phyloP scores from a whole-genome alignment of 2,329 filamentous ascomycete species.

The Sclerotinia sclerotiorum region DNA sequence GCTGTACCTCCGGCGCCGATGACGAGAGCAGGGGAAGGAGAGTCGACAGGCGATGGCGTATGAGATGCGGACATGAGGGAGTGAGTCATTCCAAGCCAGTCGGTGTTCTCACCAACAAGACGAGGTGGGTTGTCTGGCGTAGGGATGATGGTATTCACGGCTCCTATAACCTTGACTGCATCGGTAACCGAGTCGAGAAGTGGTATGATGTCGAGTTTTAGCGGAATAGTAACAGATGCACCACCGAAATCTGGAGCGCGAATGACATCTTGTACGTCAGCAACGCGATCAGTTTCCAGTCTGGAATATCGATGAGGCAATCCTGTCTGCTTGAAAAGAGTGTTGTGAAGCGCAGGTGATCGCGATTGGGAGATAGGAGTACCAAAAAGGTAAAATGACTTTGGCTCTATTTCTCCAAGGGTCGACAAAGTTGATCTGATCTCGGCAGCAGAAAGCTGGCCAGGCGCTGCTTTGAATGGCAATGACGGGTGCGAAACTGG shows the following conservation, averaged over 20 bases:
- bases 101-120: conserved; percentile 87
- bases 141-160: conserved; percentile 89
- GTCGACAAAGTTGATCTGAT: conserved; percentile 77
- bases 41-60: conserved; percentile 34
- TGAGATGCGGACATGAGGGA: conserved; percentile 52
- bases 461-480: conserved; percentile 91
- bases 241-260: conserved; percentile 77
- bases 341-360: conserved; percentile 88
- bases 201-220: conserved; percentile 85
- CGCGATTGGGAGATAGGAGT: conserved; percentile 78
- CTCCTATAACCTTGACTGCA: conserved; percentile 80
- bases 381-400: conserved; percentile 84
- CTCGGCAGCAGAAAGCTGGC: conserved; percentile 86
- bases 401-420: conserved; percentile 73
- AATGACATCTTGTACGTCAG: conserved; percentile 64
- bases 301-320: conserved; percentile 80
- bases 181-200: conserved; percentile 77
- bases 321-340: conserved; percentile 72
- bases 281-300: conserved; percentile 68
- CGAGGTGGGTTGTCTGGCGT: conserved; percentile 44
- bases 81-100: conserved; percentile 89
- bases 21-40: conserved; percentile 65
- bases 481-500: conserved; percentile 87
- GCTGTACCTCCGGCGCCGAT: conserved; percentile 91
- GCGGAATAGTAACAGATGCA: conserved; percentile 90